These are phyloP conservation scores for Colletotrichum eleusines DNA, from an alignment of 2,329 filamentous ascomycete genomes.

Conservation along the genomic window DNA sequence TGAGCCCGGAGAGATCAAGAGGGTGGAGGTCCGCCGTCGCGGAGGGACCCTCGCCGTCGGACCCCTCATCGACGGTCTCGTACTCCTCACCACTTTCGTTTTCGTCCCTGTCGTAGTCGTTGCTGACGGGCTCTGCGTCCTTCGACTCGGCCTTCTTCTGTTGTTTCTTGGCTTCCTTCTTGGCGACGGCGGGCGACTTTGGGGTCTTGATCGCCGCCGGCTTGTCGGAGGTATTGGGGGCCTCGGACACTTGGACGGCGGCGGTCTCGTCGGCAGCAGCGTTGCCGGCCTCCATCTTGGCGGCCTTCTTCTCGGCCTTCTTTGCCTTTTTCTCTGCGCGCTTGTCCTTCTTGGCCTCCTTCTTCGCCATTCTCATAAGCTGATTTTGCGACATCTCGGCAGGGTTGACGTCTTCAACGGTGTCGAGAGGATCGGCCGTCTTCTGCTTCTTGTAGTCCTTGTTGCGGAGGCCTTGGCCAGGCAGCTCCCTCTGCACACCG, in stretches of 20 bases:
- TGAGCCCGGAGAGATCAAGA: slow-evolving; percentile 48
- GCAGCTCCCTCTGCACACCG: slow-evolving; percentile 70
- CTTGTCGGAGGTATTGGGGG: slow-evolving; percentile 67
- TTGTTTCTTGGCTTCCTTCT: slow-evolving; percentile 59
- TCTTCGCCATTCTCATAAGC: slow-evolving; percentile 42
- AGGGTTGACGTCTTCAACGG: slow-evolving; percentile 40
- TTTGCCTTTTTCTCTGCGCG: slow-evolving; percentile 63
- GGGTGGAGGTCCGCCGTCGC: slow-evolving; percentile 42
- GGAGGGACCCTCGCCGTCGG: slow-evolving; percentile 42
- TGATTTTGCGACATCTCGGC: slow-evolving; percentile 42
- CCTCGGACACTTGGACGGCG: slow-evolving; percentile 50
- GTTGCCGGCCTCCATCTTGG: slow-evolving; percentile 43
- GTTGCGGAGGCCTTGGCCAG: slow-evolving; percentile 72
- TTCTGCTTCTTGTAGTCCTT: slow-evolving; percentile 67
- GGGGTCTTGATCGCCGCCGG: slow-evolving; percentile 65
- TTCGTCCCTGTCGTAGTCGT: slow-evolving; percentile 38
- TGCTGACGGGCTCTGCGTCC: slow-evolving; percentile 29
- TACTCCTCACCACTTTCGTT: slow-evolving; percentile 30
- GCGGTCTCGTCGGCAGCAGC: slow-evolving; percentile 52
- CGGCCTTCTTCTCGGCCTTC: slow-evolving; percentile 46
- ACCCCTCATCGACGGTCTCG: slow-evolving; percentile 35
- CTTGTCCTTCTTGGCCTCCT: slow-evolving; percentile 51
- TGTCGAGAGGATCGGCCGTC: slow-evolving; percentile 47
- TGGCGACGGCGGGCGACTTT: slow-evolving; percentile 53
- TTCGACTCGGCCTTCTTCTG: slow-evolving; percentile 49